Conservation (phyloP, 2,329 filamentous ascomycete species). For the Proliferodiscus dingleyae region DNA sequence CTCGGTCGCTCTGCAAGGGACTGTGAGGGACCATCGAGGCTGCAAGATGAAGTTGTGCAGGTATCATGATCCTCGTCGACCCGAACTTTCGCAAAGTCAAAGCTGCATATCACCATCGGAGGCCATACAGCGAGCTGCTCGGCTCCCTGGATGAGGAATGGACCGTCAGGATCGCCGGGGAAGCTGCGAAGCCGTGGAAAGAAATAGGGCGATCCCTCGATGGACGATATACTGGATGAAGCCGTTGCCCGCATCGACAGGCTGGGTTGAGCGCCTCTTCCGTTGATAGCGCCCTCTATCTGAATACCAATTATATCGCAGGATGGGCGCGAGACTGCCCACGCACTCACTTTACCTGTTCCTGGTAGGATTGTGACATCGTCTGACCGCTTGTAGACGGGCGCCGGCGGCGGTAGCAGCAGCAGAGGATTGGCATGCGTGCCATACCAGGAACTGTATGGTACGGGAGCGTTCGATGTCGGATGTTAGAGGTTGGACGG, state of each 20-base stretch:
- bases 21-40: background rate
- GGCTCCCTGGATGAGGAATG: background rate
- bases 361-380: background rate
- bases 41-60: slow-evolving; percentile 16
- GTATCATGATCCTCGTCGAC: slow-evolving; percentile 10
- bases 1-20: slow-evolving; percentile 2
- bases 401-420: too few species aligned
- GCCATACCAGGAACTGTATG: too few species aligned
- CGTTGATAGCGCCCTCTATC: too few species aligned
- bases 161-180: background rate
- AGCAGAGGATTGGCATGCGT: too few species aligned
- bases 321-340: too few species aligned
- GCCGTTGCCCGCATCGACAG: too few species aligned
- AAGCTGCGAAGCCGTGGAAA: background rate
- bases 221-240: too few species aligned
- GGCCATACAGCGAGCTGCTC: slow-evolving; percentile 5
- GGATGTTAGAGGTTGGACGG: too few species aligned
- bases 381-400: slow-evolving; percentile 1
- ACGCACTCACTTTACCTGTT: slow-evolving; percentile 10
- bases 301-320: too few species aligned
- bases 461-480: too few species aligned
- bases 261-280: too few species aligned
- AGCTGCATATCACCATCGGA: slow-evolving; percentile 7
- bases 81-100: background rate
- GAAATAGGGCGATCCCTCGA: too few species aligned